These are phyloP conservation scores for Ilyonectria mors-panacis DNA, from an alignment of 2,329 filamentous ascomycete genomes.

Conservation along the genomic window DNA sequence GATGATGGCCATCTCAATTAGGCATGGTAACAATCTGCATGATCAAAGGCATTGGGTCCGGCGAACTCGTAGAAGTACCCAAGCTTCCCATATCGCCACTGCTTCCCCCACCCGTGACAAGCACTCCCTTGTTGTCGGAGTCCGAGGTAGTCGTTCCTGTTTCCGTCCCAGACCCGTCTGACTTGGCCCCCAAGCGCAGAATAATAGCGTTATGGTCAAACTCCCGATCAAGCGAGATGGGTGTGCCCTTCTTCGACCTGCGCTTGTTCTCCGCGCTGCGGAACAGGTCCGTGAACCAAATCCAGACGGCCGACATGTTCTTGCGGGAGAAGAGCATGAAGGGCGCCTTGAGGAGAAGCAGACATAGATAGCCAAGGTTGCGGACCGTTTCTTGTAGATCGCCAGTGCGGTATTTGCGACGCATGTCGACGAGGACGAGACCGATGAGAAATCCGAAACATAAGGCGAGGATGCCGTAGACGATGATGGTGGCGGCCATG, in stretches of 20 bases:
- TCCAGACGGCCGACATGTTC: constrained; percentile 18
- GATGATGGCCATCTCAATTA: no score
- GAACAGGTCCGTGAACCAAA: constrained; percentile 34
- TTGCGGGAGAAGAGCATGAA: constrained; percentile 18
- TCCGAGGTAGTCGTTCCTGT: neutral
- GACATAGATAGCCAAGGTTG: neutral
- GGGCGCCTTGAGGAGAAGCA: constrained; percentile 13
- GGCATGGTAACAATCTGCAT: no score
- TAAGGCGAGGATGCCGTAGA: constrained; percentile 24
- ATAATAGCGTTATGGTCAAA: constrained; percentile 21
- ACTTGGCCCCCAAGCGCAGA: constrained; percentile 20
- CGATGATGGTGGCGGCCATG: constrained; percentile 10
- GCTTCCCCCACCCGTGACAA: neutral
- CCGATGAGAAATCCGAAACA: constrained; percentile 26
- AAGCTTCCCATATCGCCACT: neutral
- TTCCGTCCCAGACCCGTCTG: neutral
- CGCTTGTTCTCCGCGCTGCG: constrained; percentile 27
- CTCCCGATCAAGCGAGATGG: neutral
- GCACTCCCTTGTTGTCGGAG: neutral
- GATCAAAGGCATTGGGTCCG: no score
- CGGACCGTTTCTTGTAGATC: constrained; percentile 29
- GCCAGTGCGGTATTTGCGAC: constrained; percentile 27
- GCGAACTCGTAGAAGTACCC: neutral
- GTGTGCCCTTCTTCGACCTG: neutral
- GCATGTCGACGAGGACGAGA: constrained; percentile 32